Conservation (phyloP, 2,329 filamentous ascomycete species). For the Colletotrichum somersetense region DNA sequence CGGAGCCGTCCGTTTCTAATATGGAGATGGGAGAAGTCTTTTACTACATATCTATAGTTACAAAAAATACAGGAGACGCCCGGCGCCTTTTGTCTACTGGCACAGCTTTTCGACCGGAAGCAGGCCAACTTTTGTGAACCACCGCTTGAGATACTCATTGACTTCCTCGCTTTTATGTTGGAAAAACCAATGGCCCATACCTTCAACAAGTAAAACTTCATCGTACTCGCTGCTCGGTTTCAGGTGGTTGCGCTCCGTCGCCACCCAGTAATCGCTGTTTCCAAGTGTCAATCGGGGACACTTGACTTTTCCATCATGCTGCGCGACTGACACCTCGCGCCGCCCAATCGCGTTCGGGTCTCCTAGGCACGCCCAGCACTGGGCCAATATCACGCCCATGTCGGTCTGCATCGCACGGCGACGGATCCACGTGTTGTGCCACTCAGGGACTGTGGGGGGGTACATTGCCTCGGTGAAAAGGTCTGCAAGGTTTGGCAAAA, state of each 20-base stretch:
- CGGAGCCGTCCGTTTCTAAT: no score
- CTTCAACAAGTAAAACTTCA: constrained; percentile 11
- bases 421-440: constrained; percentile 29
- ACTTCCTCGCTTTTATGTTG: constrained; percentile 19
- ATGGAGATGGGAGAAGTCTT: no score
- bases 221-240: constrained; percentile 16
- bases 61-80: not conserved
- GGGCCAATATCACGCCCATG: constrained; percentile 12
- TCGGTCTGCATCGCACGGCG: constrained; percentile 8
- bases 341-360: constrained; percentile 7
- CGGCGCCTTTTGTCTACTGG: no score
- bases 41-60: no score
- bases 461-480: constrained; percentile 5
- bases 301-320: constrained; percentile 11
- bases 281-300: constrained; percentile 21
- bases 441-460: constrained; percentile 9
- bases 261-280: constrained; percentile 15
- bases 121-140: constrained; percentile 6
- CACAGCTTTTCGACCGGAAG: not conserved
- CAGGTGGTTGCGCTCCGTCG: constrained; percentile 12
- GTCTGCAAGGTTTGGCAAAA: constrained; percentile 2
- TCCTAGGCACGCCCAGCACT: constrained; percentile 2
- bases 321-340: constrained; percentile 21
- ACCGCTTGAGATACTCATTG: not conserved
- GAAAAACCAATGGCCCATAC: constrained; percentile 17